Percentiles rank a stretch among this genome's conserved stretches.
Evolutionary conservation across 2,329 filamentous ascomycete species (phyloP).

Genomic region (Nemania sp.): DNA sequence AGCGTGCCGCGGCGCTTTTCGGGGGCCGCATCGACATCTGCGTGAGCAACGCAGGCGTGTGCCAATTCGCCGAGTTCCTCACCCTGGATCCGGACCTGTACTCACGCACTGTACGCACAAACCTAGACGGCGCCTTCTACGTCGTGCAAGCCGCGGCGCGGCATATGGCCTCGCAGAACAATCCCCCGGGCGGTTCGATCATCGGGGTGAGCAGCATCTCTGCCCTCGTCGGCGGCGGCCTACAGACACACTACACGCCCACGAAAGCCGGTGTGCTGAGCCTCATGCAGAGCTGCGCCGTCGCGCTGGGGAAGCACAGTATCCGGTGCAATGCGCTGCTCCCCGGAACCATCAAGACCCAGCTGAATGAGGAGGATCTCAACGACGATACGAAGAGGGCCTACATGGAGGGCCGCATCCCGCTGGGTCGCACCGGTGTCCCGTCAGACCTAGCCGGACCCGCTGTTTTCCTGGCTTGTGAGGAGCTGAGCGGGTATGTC

Average conservation of each 20-base stretch:
- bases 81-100: slow-evolving; percentile 78
- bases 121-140: slow-evolving; percentile 91
- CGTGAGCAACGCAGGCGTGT: slow-evolving; percentile 90
- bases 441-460: slow-evolving; percentile 83
- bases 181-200: slow-evolving; percentile 79
- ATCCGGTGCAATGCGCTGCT: slow-evolving; percentile 88
- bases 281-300: slow-evolving; percentile 85
- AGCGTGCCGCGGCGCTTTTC: slow-evolving; percentile 71
- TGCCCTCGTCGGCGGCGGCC: slow-evolving; percentile 80
- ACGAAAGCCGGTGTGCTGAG: slow-evolving; percentile 86
- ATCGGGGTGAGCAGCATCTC: slow-evolving; percentile 81
- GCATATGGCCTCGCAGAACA: slow-evolving; percentile 77
- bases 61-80: slow-evolving; percentile 88
- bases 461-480: slow-evolving; percentile 85
- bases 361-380: slow-evolving; percentile 86
- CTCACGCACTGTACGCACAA: slow-evolving; percentile 78
- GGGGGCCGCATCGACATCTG: slow-evolving; percentile 76
- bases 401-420: slow-evolving; percentile 87
- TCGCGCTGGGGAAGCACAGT: slow-evolving; percentile 78
- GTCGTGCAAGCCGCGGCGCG: slow-evolving; percentile 85
- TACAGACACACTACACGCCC: slow-evolving; percentile 87
- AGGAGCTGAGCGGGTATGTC: slow-evolving; percentile 82
- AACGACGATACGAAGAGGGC: slow-evolving; percentile 75
- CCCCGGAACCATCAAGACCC: slow-evolving; percentile 85
- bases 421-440: slow-evolving; percentile 78